Evolutionary conservation across 2,329 filamentous ascomycete species (phyloP), one percentile per base, ranked within the genome.

Genomic region (Stachybotrys echinatus): DNA sequence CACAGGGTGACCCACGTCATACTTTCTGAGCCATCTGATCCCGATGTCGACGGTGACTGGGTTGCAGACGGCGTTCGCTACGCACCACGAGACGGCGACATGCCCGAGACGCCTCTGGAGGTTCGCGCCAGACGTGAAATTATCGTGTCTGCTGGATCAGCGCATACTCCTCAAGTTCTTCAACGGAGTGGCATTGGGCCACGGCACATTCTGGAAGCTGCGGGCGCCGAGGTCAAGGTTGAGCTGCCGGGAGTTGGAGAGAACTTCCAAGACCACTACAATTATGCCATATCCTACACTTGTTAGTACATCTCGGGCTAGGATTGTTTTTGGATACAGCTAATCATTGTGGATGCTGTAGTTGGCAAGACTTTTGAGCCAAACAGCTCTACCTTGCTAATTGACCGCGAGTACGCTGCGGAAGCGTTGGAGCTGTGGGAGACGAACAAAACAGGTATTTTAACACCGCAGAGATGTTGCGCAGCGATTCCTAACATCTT

Each of bases 231-330:
- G 0, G 71, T 82, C 2, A 57, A 81, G 42, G 67, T 72, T 1
- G 75, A 86, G 54, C 70, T 82, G 1, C 82, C 81, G 0, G 83
- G 81, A 37, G 81, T 87, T 6, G 83, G 83, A 4, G 74, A 71
- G 19, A 83, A 84, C 61, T 65, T 85, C 4, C 73, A 81, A 61
- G 79, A 85, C 60, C 77, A 58, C 22, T 42, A 51, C 22, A 46
- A 52, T 23, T 45, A 70, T 68, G 23, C 55, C 54, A 46, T 53
- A 17, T 44, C 48, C 6, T 50, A 45, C 38, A 50, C 48, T 49
- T 12, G 57, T 61, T 14, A 21, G 48, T 45, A 4, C 23, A n/a
- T 14, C 27, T 34, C 14, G 5, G 14, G 27, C 27, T 10, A 34
- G 10, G 14, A 34, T 14, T 34, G 5, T 10, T 34, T 2, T 34